A percentile compares a stretch with the other conserved stretches of the same genome.
These are phyloP conservation scores for Dioszegia crocea DNA, from an alignment of 768 basidiomycete genomes.

Conservation along the genomic window DNA sequence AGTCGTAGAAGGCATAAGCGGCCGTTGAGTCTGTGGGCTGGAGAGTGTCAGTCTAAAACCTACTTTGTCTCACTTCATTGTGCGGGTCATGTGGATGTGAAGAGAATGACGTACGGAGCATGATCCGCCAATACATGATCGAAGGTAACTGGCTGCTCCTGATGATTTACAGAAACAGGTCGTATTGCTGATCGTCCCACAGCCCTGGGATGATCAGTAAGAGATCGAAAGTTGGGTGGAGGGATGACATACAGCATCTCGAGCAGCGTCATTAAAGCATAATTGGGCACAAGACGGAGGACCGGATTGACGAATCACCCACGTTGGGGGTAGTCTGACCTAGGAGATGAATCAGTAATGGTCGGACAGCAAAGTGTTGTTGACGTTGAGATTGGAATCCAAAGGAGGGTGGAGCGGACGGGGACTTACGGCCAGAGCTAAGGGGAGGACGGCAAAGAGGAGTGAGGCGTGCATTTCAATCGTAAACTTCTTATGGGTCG, in stretches of 20 bases:
- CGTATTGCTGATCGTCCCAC: conserved; percentile 3
- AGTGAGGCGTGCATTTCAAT: conserved; percentile 5
- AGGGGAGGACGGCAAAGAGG: conserved; percentile 6
- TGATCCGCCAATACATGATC: conserved; percentile 8
- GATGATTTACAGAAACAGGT: conserved; percentile 7
- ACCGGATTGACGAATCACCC: neutral
- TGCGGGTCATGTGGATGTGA: neutral
- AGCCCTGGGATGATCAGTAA: neutral
- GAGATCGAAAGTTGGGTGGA: too few species aligned
- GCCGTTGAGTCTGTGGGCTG: conserved; percentile 6
- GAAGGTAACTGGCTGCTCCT: conserved; percentile 4
- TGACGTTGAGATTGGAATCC: neutral
- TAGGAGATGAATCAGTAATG: neutral
- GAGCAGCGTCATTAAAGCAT: conserved; percentile 3
- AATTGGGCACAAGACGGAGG: conserved; percentile 2
- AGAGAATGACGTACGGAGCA: conserved; percentile 7
- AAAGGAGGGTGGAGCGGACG: neutral
- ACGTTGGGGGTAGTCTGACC: conserved; percentile 2
- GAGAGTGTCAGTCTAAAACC: neutral
- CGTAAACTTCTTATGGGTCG: neutral
- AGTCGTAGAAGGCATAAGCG: conserved; percentile 1
- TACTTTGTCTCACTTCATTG: too few species aligned
- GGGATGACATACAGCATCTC: conserved; percentile 4
- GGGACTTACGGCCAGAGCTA: conserved; percentile 9
- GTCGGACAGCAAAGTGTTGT: neutral